A percentile compares a stretch with the other conserved stretches of the same genome.
These are phyloP conservation scores for Blastobotrys muscicola DNA, from an alignment of 805 yeast species.

Conservation along the genomic window DNA sequence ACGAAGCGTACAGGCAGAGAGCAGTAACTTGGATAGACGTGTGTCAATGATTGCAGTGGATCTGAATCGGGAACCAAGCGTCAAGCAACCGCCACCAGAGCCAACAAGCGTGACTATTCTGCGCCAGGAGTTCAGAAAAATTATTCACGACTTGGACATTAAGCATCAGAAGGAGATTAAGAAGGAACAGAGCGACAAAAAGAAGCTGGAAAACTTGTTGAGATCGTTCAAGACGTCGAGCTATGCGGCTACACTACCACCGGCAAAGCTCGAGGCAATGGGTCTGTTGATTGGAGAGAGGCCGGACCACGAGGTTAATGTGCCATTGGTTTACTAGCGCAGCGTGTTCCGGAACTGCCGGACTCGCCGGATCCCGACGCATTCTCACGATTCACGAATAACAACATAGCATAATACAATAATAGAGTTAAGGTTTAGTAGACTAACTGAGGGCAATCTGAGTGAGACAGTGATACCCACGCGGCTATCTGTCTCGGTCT, in stretches of 20 bases:
- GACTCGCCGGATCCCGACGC: no score
- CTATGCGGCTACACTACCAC: slow-evolving; percentile 16
- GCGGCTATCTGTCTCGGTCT: no score
- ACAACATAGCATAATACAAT: no score
- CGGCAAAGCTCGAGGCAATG: slow-evolving; percentile 13
- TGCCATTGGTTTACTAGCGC: no score
- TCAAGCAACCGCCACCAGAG: slow-evolving; percentile 4
- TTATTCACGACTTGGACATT: slow-evolving; percentile 22
- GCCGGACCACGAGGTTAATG: no score
- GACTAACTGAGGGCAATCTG: no score
- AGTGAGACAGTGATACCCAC: no score
- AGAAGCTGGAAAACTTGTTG: slow-evolving; percentile 16
- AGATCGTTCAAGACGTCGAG: slow-evolving; percentile 19
- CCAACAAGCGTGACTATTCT: slow-evolving; percentile 20
- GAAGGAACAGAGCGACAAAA: slow-evolving; percentile 19
- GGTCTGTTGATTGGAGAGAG: slow-evolving; percentile 1
- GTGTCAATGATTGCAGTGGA: slow-evolving; percentile 14
- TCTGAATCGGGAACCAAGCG: neutral
- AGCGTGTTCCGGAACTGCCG: no score
- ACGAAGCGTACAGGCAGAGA: slow-evolving; percentile 13
- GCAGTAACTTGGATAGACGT: slow-evolving; percentile 12
- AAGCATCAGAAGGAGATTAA: slow-evolving; percentile 23
- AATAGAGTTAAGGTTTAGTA: no score
- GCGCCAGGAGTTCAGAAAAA: slow-evolving; percentile 28
- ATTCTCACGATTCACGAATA: no score